These are phyloP conservation scores for Rhodotorula kratochvilovae DNA, from an alignment of 768 basidiomycete genomes.

Conservation along the genomic window DNA sequence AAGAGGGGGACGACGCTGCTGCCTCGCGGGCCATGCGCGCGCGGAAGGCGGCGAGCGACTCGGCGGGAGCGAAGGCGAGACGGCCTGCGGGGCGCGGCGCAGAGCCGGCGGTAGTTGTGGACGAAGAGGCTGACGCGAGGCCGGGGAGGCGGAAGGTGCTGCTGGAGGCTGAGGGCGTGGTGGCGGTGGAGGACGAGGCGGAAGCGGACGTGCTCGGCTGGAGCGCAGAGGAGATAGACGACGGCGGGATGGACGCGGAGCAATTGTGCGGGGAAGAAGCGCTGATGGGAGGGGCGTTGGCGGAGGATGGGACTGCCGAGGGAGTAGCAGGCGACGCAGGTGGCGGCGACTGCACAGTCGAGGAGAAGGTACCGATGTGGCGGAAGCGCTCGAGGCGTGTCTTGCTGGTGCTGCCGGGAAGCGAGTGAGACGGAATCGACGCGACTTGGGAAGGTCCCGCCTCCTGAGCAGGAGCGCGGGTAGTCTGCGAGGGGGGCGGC, in stretches of 20 bases:
- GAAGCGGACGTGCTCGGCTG: no score
- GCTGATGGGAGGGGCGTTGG: no score
- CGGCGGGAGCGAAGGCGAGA: background rate
- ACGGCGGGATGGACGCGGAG: no score
- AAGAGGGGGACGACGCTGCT: background rate
- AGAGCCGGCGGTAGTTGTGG: background rate
- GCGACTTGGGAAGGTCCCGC: background rate
- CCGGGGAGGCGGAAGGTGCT: background rate
- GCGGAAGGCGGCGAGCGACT: background rate
- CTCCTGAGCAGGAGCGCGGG: background rate
- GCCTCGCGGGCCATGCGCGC: background rate
- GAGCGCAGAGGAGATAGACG: no score
- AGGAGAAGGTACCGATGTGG: background rate
- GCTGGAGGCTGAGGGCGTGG: background rate
- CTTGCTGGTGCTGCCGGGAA: no score
- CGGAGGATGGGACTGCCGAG: no score
- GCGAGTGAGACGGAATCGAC: background rate
- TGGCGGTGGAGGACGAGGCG: background rate
- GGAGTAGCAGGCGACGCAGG: no score
- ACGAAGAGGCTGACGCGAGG: background rate
- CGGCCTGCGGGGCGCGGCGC: no score
- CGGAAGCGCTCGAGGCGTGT: background rate
- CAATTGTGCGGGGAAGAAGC: no score
- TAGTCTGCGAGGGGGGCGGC: no score
- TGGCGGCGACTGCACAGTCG: background rate